phyloP scores from a whole-genome alignment of 2,329 filamentous ascomycete genomes.

The Sporothrix inflata region DNA sequence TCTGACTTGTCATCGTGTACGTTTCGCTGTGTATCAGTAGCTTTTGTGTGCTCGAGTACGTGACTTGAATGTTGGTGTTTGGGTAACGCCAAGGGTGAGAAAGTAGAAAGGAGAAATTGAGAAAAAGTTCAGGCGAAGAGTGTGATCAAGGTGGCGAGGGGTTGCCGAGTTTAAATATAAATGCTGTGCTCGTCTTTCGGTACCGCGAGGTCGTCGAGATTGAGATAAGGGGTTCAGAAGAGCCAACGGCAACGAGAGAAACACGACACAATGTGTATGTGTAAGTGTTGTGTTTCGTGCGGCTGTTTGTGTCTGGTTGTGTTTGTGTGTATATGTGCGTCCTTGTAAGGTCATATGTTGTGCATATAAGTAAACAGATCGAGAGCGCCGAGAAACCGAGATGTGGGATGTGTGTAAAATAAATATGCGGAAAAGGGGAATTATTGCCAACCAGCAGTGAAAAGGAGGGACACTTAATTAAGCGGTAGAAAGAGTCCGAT shows the following conservation, averaged over 20 bases:
- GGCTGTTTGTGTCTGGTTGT: background rate
- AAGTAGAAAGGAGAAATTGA: background rate
- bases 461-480: conserved; percentile 7
- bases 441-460: background rate
- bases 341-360: conserved; percentile 18
- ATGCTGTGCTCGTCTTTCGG: background rate
- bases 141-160: background rate
- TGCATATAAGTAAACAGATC: conserved; percentile 20
- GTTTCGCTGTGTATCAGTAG: background rate
- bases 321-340: conserved; percentile 11
- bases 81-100: background rate
- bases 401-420: background rate
- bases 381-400: conserved; percentile 18
- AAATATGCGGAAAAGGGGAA: background rate
- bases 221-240: background rate
- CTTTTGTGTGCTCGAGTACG: background rate
- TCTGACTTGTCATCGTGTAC: conserved; percentile 13
- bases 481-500: conserved; percentile 16
- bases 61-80: background rate
- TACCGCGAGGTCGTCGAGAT: background rate
- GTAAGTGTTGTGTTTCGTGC: conserved; percentile 1
- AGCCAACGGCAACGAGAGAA: background rate
- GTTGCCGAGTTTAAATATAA: background rate
- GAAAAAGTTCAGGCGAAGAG: background rate
- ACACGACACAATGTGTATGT: conserved; percentile 1